These are phyloP conservation scores for Leccinum laetum DNA, from an alignment of 1,284 basidiomycete species.

Conservation along the genomic window DNA sequence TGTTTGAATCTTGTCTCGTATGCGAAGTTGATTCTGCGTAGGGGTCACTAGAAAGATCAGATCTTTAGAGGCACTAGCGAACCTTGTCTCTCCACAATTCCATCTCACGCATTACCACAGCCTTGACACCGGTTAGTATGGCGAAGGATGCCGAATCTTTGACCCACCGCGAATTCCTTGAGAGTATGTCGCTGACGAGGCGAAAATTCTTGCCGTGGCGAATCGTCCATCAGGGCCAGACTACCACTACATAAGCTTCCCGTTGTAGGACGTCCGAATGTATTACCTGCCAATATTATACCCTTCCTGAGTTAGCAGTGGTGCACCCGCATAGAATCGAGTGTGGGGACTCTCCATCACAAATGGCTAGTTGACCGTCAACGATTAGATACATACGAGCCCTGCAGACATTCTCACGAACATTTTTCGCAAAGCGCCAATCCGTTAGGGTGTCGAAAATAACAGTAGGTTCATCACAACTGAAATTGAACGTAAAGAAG, in stretches of 20 bases:
- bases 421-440: conserved; percentile 87
- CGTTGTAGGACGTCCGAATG: conserved; percentile 3
- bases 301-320: conserved; percentile 86
- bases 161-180: conserved; percentile 83
- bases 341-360: conserved; percentile 69
- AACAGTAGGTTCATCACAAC: conserved; percentile 87
- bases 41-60: conserved; percentile 2
- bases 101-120: conserved; percentile 95
- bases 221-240: conserved; percentile 85
- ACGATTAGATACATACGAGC: neutral
- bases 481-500: conserved; percentile 30
- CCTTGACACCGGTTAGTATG: conserved; percentile 36
- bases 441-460: conserved; percentile 79
- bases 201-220: conserved; percentile 82
- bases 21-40: conserved; percentile 80
- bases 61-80: conserved; percentile 11
- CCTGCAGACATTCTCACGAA: conserved; percentile 33
- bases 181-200: conserved; percentile 90
- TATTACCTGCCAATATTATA: conserved; percentile 84
- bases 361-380: conserved; percentile 56
- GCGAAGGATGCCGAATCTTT: neutral
- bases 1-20: conserved; percentile 89
- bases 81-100: conserved; percentile 95
- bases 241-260: conserved; percentile 36
- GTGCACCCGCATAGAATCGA: conserved; percentile 92